Conservation (phyloP, 495 filamentous ascomycete species). For the Aspergillus biplanus region DNA sequence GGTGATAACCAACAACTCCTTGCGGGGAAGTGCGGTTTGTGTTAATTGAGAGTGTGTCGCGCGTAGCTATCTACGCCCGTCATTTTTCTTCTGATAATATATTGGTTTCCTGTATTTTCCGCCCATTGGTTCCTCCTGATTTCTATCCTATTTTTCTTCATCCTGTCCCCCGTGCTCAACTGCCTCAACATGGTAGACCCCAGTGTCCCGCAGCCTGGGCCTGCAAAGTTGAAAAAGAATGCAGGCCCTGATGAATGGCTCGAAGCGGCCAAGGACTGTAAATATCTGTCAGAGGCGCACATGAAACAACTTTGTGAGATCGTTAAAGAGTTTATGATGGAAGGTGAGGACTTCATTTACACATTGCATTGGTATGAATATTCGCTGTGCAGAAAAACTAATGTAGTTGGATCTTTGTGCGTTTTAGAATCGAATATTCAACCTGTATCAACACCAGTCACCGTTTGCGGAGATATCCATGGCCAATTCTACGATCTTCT, state of each 20-base stretch:
- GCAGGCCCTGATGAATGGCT: conserved; percentile 97
- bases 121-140: background rate
- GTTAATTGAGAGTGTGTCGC: background rate
- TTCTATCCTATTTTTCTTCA: conserved; percentile 10
- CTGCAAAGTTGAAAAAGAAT: conserved; percentile 77
- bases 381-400: conserved; percentile 7
- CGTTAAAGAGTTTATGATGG: conserved; percentile 97
- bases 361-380: background rate
- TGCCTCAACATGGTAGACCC: conserved; percentile 47
- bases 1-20: conserved; percentile 16
- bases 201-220: conserved; percentile 84
- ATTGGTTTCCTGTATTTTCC: background rate
- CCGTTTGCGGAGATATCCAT: conserved; percentile 97
- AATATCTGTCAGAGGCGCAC: conserved; percentile 89
- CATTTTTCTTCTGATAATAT: background rate
- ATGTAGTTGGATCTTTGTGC: conserved; percentile 7
- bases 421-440: conserved; percentile 91
- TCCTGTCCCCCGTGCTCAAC: conserved; percentile 14
- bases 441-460: conserved; percentile 94
- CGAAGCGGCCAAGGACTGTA: conserved; percentile 91
- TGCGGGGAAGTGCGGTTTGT: conserved; percentile 15
- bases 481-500: conserved; percentile 98
- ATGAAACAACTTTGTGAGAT: conserved; percentile 99
- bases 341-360: conserved; percentile 59
- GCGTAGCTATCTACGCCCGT: conserved; percentile 9